Percentiles rank a stretch among this genome's conserved stretches.
Evolutionary conservation across 306 rosid genomes (phyloP).

Genomic region (Cucurbita moschata): DNA sequence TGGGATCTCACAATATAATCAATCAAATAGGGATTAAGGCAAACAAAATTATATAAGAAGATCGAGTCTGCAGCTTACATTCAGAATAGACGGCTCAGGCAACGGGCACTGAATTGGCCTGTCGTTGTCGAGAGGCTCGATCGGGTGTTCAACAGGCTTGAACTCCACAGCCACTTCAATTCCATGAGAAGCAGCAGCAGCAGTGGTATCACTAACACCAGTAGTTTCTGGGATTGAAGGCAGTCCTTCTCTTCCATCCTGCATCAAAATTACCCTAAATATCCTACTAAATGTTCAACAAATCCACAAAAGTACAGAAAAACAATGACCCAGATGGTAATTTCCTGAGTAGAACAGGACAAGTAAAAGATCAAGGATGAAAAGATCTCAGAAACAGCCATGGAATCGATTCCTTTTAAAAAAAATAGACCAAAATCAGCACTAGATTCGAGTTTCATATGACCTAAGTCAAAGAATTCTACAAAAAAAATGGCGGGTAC

Average conservation of each 20-base stretch:
- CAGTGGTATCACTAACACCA: constrained; percentile 15
- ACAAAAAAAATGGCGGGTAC: background rate
- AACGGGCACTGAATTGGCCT: constrained; percentile 75
- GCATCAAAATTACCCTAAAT: constrained; percentile 10
- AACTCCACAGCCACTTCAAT: constrained; percentile 85
- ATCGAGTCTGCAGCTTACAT: constrained; percentile 36
- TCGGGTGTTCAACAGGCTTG: constrained; percentile 90
- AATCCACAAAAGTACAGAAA: background rate
- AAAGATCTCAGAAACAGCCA: background rate
- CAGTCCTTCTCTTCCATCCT: constrained; percentile 66
- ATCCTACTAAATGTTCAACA: background rate
- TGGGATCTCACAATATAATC: background rate
- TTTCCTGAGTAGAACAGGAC: background rate
- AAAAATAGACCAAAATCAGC: background rate
- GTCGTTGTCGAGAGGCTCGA: constrained; percentile 72
- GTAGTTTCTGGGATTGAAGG: constrained; percentile 43
- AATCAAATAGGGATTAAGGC: background rate
- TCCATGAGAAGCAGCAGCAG: constrained; percentile 56
- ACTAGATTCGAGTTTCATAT: background rate
- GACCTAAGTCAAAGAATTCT: background rate
- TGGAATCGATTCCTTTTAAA: background rate
- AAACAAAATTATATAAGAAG: background rate
- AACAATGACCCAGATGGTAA: background rate
- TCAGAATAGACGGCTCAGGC: constrained; percentile 88
- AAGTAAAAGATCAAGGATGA: background rate